Evolutionary conservation across 78 protist genomes (phyloP).

Genomic region (Dictyostelium purpureum): DNA sequence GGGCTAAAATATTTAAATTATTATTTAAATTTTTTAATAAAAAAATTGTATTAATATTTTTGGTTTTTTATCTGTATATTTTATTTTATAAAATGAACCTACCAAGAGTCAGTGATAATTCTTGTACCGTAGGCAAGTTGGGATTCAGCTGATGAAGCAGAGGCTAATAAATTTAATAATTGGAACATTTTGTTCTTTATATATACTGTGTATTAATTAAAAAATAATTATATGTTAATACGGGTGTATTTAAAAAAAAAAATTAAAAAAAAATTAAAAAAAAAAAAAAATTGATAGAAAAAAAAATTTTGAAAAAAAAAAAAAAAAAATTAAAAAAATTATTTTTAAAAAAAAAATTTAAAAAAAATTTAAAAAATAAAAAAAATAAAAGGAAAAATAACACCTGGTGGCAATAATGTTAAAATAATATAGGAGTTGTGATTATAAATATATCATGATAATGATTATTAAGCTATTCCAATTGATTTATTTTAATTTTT

Average conservation of each 20-base stretch:
- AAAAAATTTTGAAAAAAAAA: neutral
- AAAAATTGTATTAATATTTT: neutral
- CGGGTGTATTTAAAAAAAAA: neutral
- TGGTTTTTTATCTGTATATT: neutral
- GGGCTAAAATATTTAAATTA: slow-evolving; percentile 40
- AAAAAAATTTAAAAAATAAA: neutral
- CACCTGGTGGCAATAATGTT: neutral
- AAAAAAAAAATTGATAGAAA: neutral
- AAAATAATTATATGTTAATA: neutral
- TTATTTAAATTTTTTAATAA: neutral
- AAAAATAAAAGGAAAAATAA: neutral
- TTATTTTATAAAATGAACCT: neutral
- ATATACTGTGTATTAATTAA: neutral
- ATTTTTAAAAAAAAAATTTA: neutral
- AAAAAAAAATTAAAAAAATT: slow-evolving; percentile 13
- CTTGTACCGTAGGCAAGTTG: neutral
- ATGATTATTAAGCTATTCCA: no score
- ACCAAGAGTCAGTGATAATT: slow-evolving; percentile 22
- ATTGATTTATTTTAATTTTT: no score
- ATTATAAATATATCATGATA: no score
- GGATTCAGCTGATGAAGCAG: no score
- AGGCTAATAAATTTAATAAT: slow-evolving; percentile 26
- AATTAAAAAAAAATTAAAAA: slow-evolving; percentile 28
- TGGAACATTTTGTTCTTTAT: slow-evolving; percentile 49
- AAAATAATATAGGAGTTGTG: no score